phyloP scores from a whole-genome alignment of 1,284 basidiomycete genomes.

The Phellinidium pouzarii region DNA sequence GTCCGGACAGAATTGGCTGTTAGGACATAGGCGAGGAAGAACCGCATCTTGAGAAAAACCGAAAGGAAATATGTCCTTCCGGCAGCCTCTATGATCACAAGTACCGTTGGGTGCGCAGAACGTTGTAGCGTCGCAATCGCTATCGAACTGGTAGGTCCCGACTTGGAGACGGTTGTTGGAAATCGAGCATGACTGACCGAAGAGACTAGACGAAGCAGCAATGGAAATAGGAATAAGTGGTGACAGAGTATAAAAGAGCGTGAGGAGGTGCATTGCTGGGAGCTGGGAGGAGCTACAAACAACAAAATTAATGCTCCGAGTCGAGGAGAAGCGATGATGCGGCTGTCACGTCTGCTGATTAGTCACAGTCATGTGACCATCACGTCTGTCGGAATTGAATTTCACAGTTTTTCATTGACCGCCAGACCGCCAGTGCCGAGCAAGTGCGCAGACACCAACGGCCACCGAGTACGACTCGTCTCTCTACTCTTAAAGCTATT shows the following conservation, averaged over 20 bases:
- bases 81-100: conserved; percentile 64
- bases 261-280: conserved; percentile 30
- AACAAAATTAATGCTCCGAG: no score
- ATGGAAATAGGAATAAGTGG: conserved; percentile 29
- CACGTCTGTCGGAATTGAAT: not conserved
- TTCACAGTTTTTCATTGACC: not conserved
- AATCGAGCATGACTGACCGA: conserved; percentile 44
- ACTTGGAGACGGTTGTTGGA: conserved; percentile 60
- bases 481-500: not conserved
- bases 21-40: conserved; percentile 57
- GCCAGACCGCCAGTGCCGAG: not conserved
- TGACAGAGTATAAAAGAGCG: conserved; percentile 36
- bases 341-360: not conserved
- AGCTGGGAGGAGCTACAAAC: not conserved
- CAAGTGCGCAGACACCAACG: not conserved
- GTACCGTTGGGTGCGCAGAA: conserved; percentile 55
- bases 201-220: conserved; percentile 34
- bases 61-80: conserved; percentile 72
- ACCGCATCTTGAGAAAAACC: conserved; percentile 42
- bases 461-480: not conserved
- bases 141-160: conserved; percentile 70
- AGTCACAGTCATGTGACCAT: not conserved
- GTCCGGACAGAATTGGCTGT: conserved; percentile 75
- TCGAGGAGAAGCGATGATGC: not conserved
- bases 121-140: conserved; percentile 65